phyloP scores from a whole-genome alignment of 78 protist species.

The Protostelium mycophagum region DNA sequence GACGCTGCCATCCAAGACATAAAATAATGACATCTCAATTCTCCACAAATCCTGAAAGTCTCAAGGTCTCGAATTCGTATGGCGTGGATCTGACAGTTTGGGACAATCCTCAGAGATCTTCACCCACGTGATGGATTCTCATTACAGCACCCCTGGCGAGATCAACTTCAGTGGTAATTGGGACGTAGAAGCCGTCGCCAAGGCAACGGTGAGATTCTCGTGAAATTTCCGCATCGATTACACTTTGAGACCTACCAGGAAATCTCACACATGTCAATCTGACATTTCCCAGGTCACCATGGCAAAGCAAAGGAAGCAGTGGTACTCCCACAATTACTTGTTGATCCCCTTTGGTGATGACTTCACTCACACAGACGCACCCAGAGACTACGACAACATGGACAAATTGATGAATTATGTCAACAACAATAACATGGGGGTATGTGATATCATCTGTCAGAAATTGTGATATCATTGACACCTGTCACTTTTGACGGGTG shows the following conservation, averaged over 20 bases:
- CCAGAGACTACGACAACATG: background rate
- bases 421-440: too few species aligned
- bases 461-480: background rate
- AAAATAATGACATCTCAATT: too few species aligned
- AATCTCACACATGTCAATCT: too few species aligned
- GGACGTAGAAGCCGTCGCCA: background rate
- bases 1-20: too few species aligned
- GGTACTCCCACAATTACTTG: background rate
- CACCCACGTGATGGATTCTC: conserved; percentile 35
- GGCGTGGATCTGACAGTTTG: conserved; percentile 13
- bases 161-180: background rate
- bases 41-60: background rate
- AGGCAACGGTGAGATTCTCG: background rate
- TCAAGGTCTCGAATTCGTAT: conserved; percentile 4
- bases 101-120: conserved; percentile 27
- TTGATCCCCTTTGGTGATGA: background rate
- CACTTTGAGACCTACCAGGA: too few species aligned
- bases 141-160: conserved; percentile 3
- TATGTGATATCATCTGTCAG: too few species aligned
- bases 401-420: background rate
- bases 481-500: background rate
- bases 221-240: background rate
- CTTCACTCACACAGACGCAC: background rate
- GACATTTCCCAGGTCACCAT: background rate
- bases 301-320: background rate